Conservation (phyloP, 805 yeast species). For the Myxozyma neotropica region DNA sequence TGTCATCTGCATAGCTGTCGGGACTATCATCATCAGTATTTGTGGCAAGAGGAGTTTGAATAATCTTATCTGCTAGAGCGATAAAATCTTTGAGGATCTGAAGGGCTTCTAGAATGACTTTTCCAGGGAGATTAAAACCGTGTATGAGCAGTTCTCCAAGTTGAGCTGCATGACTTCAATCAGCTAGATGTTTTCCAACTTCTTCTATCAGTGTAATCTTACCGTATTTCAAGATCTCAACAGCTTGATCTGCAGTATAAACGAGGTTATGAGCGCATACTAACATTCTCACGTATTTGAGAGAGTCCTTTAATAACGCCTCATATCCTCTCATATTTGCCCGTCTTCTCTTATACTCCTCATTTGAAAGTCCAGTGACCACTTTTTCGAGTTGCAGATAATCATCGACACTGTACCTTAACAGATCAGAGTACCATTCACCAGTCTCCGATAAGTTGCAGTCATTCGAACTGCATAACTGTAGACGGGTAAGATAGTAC, state of each 20-base stretch:
- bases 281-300: slow-evolving; percentile 23
- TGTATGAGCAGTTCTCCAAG: slow-evolving; percentile 16
- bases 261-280: slow-evolving; percentile 12
- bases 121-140: slow-evolving; percentile 17
- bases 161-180: neutral
- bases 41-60: neutral
- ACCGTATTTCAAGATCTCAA: slow-evolving; percentile 11
- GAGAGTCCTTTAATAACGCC: slow-evolving; percentile 21
- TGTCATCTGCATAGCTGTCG: slow-evolving; percentile 21
- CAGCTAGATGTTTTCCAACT: neutral
- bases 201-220: neutral
- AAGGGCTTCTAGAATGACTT: slow-evolving; percentile 18
- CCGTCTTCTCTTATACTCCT: slow-evolving; percentile 14
- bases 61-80: slow-evolving; percentile 4
- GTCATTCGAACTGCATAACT: slow-evolving; percentile 4
- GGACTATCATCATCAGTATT: neutral
- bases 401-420: slow-evolving; percentile 27
- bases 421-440: slow-evolving; percentile 32
- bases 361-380: slow-evolving; percentile 14
- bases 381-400: slow-evolving; percentile 26
- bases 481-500: slow-evolving; percentile 31
- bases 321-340: slow-evolving; percentile 24
- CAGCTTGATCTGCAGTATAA: slow-evolving; percentile 15
- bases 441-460: slow-evolving; percentile 19
- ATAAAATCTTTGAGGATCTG: slow-evolving; percentile 17